A percentile compares a stretch with the other conserved stretches of the same genome.
Evolutionary conservation across 2,329 filamentous ascomycete genomes (phyloP).

Genomic region (Neonectria faginata): DNA sequence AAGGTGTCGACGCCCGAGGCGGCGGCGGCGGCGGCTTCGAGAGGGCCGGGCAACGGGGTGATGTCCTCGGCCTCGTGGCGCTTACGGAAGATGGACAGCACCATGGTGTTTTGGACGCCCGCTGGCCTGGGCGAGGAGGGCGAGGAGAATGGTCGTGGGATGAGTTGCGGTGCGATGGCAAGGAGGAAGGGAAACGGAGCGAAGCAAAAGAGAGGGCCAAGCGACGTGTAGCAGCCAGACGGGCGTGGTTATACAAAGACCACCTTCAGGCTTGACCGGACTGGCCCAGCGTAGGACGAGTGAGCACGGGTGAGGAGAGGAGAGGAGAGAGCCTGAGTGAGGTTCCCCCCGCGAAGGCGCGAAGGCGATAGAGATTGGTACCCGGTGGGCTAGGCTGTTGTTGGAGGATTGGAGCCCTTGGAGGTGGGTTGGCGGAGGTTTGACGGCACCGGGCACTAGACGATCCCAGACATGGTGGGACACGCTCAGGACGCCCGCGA

Average conservation of each 20-base stretch:
- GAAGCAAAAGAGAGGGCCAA: conserved; percentile 11
- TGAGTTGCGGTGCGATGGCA: conserved; percentile 22
- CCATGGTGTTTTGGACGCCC: conserved; percentile 45
- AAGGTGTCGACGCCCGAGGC: conserved; percentile 57
- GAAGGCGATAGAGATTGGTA: conserved; percentile 29
- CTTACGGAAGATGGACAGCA: conserved; percentile 57
- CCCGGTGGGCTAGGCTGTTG: conserved; percentile 8
- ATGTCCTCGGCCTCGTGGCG: conserved; percentile 60
- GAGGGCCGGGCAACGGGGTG: conserved; percentile 55
- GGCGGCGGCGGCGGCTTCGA: conserved; percentile 54
- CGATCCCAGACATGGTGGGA: conserved; percentile 17
- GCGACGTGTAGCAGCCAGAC: conserved; percentile 13
- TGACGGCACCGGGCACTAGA: conserved; percentile 10
- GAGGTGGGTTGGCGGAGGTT: not conserved
- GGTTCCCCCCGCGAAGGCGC: conserved; percentile 27
- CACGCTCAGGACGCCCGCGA: conserved; percentile 7
- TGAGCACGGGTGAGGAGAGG: conserved; percentile 22
- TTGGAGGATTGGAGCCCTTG: not conserved
- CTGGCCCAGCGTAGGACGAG: conserved; percentile 18
- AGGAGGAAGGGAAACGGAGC: conserved; percentile 16
- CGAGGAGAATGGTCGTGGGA: conserved; percentile 21
- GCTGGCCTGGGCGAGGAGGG: conserved; percentile 14
- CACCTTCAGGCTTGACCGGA: conserved; percentile 20
- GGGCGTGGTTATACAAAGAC: conserved; percentile 29
- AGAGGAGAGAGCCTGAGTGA: conserved; percentile 8